These are phyloP conservation scores for Hypomontagnella monticulosa DNA, from an alignment of 495 filamentous ascomycete species.

Conservation along the genomic window DNA sequence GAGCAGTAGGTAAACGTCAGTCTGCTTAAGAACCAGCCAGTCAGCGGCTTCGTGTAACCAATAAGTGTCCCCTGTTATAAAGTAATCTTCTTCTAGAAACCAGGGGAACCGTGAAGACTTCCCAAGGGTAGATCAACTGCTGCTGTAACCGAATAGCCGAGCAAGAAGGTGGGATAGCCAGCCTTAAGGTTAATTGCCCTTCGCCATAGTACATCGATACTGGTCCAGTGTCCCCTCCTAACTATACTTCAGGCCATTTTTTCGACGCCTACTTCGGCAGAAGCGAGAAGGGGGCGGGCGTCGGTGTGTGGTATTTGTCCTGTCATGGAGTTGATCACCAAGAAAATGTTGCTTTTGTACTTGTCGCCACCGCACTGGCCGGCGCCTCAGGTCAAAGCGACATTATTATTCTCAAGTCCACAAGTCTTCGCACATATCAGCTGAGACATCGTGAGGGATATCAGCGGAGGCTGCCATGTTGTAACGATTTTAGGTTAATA, in stretches of 20 bases:
- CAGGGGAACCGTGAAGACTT: constrained; percentile 29
- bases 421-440: constrained; percentile 20
- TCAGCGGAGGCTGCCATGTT: constrained; percentile 7
- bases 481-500: constrained; percentile 11
- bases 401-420: constrained; percentile 23
- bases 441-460: constrained; percentile 29
- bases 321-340: constrained; percentile 35
- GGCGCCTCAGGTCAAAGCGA: constrained; percentile 29
- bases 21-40: constrained; percentile 27
- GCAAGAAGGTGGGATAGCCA: constrained; percentile 30
- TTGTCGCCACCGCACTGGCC: constrained; percentile 38
- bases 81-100: constrained; percentile 35
- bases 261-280: constrained; percentile 42
- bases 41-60: constrained; percentile 36
- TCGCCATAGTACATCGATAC: background rate
- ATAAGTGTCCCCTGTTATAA: constrained; percentile 25
- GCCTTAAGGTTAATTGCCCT: constrained; percentile 38
- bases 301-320: constrained; percentile 35
- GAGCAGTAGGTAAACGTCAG: constrained; percentile 36
- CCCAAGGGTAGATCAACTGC: constrained; percentile 35
- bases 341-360: constrained; percentile 40
- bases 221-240: background rate
- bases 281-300: constrained; percentile 28
- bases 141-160: constrained; percentile 38
- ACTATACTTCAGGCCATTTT: constrained; percentile 23